These are phyloP conservation scores for Boletus patriciae DNA, from an alignment of 768 basidiomycete species.

Conservation along the genomic window DNA sequence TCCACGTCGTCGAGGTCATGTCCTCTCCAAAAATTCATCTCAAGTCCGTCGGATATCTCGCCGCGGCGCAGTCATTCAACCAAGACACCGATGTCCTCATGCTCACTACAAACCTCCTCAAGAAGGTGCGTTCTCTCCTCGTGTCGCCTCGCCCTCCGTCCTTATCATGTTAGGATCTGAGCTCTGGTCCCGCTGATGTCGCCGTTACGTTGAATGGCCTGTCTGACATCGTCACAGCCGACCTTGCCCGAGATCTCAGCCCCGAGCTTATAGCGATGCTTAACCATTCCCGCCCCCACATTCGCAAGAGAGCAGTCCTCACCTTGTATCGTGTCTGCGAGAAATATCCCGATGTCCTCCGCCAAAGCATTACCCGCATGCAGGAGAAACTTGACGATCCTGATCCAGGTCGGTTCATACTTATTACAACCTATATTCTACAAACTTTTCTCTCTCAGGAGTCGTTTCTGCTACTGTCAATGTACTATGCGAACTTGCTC, in stretches of 20 bases:
- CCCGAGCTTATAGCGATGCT: constrained; percentile 84
- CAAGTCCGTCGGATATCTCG: constrained; percentile 95
- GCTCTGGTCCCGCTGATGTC: constrained; percentile 71
- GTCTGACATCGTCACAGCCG: constrained; percentile 78
- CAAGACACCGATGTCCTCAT: constrained; percentile 97
- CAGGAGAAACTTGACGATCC: constrained; percentile 80
- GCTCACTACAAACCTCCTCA: constrained; percentile 92
- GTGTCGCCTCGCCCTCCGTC: constrained; percentile 1
- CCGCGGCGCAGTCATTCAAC: constrained; percentile 86
- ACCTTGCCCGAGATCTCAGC: constrained; percentile 88
- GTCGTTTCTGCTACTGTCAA: constrained; percentile 95
- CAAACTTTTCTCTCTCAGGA: constrained; percentile 43
- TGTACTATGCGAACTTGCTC: constrained; percentile 88
- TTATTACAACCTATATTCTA: neutral
- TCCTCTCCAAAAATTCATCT: constrained; percentile 87
- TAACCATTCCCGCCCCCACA: constrained; percentile 83
- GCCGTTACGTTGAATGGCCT: constrained; percentile 80
- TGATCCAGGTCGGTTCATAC: constrained; percentile 53
- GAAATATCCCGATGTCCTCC: constrained; percentile 78
- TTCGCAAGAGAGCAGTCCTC: constrained; percentile 88
- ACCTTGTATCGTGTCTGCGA: constrained; percentile 77
- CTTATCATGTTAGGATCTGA: constrained; percentile 61
- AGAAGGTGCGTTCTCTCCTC: constrained; percentile 63
- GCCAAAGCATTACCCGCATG: constrained; percentile 63
- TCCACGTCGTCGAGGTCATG: constrained; percentile 98